A percentile compares a stretch with the other conserved stretches of the same genome.
Evolutionary conservation across 225 moss, liverwort and hornwort genomes (phyloP).

Genomic region (Anthoceros angustus): DNA sequence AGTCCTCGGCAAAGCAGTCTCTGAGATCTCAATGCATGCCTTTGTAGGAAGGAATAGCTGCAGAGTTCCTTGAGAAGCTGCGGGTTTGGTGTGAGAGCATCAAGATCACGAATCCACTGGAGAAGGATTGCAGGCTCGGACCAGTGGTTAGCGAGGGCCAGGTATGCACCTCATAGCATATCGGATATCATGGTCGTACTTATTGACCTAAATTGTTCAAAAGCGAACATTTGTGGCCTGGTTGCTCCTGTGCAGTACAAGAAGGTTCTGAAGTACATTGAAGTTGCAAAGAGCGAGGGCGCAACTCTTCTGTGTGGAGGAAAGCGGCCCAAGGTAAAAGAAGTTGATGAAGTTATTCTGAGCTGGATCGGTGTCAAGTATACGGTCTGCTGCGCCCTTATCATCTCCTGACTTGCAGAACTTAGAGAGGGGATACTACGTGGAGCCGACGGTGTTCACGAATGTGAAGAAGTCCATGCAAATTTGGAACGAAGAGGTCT

Average conservation of each 20-base stretch:
- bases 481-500: conserved; percentile 94
- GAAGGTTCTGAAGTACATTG: conserved; percentile 58
- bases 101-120: conserved; percentile 74
- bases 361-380: background rate
- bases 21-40: background rate
- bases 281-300: conserved; percentile 76
- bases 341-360: background rate
- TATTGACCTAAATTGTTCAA: background rate
- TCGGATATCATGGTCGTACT: background rate
- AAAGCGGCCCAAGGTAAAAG: conserved; percentile 69
- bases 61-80: conserved; percentile 65
- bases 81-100: conserved; percentile 65
- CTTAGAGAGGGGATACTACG: conserved; percentile 66
- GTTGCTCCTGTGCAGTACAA: conserved; percentile 58
- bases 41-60: conserved; percentile 66
- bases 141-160: conserved; percentile 75
- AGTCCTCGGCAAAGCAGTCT: background rate
- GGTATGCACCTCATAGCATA: conserved; percentile 23
- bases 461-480: conserved; percentile 75
- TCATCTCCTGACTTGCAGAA: conserved; percentile 27
- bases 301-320: conserved; percentile 79
- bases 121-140: conserved; percentile 73
- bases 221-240: background rate
- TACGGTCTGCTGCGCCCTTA: background rate
- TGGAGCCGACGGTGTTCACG: conserved; percentile 65